Percentiles rank a stretch among this genome's conserved stretches.
Conservation (phyloP, 2,329 filamentous ascomycete species). For the Talaromyces sp. region DNA sequence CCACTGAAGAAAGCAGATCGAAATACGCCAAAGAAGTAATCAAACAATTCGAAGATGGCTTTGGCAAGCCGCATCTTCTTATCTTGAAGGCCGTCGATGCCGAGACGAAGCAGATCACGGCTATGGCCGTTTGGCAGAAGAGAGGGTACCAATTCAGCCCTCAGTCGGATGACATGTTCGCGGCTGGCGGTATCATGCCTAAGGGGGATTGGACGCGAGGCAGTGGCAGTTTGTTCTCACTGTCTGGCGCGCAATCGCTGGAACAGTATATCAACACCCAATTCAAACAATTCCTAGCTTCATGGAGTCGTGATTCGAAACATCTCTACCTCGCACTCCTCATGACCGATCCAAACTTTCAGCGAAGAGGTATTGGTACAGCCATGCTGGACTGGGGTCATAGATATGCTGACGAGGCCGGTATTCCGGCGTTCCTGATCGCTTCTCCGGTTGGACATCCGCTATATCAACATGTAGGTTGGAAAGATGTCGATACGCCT, state of each 20-base stretch:
- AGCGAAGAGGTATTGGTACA: slow-evolving; percentile 3
- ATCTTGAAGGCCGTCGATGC: neutral
- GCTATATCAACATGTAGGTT: slow-evolving; percentile 2
- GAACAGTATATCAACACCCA: neutral
- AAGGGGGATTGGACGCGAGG: neutral
- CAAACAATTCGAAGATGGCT: neutral
- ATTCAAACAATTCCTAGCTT: neutral
- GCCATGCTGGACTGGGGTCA: slow-evolving; percentile 1
- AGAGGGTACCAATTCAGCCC: neutral
- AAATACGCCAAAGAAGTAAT: neutral
- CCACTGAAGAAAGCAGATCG: slow-evolving; percentile 2
- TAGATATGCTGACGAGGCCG: neutral
- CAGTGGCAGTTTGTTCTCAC: neutral
- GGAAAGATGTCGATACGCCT: slow-evolving; percentile 2
- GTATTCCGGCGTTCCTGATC: neutral
- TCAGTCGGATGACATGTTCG: neutral
- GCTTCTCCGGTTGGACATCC: slow-evolving; percentile 5
- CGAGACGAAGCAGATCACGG: neutral
- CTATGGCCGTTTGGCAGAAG: slow-evolving; percentile 8
- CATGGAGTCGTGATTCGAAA: slow-evolving; percentile 1
- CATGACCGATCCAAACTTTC: slow-evolving; percentile 1
- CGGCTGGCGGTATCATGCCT: neutral
- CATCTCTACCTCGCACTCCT: slow-evolving; percentile 5
- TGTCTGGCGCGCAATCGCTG: neutral
- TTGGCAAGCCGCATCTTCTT: slow-evolving; percentile 1